Conservation (phyloP, 179 eudicot genomes). For the Spinacia oleracea region DNA sequence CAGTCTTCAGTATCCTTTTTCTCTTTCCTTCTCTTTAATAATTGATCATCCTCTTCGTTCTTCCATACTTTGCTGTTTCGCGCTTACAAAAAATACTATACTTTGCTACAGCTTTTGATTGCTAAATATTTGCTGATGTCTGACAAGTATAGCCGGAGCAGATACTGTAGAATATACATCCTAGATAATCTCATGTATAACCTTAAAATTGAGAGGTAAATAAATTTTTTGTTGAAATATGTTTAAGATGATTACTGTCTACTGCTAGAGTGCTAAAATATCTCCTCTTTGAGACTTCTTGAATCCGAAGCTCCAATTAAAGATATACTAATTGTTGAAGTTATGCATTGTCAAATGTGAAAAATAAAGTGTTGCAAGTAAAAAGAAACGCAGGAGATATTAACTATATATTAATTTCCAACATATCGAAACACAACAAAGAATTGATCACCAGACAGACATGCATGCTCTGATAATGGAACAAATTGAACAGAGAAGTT, state of each 20-base stretch:
- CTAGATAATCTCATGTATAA: not conserved
- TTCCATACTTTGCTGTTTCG: not conserved
- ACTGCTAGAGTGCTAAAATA: not conserved
- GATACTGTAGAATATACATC: not conserved
- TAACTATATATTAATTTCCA: not conserved
- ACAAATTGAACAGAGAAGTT: not conserved
- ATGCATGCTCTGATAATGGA: too few species aligned
- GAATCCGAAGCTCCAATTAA: too few species aligned
- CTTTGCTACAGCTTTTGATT: not conserved
- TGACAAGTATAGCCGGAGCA: not conserved
- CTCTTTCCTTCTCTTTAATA: not conserved
- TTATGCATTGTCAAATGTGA: too few species aligned
- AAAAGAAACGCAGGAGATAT: too few species aligned
- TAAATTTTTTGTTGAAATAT: not conserved
- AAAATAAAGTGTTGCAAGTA: too few species aligned
- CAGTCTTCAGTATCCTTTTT: not conserved
- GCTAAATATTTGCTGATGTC: not conserved
- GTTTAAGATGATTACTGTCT: not conserved
- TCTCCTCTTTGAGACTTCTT: not conserved
- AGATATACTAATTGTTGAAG: too few species aligned
- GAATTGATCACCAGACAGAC: not conserved
- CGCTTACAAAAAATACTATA: not conserved
- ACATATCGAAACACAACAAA: not conserved
- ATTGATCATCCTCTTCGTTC: not conserved
- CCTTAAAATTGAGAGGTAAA: not conserved